phyloP scores from a whole-genome alignment of 345 rosid genomes.

The Eucalyptus paniculata region DNA sequence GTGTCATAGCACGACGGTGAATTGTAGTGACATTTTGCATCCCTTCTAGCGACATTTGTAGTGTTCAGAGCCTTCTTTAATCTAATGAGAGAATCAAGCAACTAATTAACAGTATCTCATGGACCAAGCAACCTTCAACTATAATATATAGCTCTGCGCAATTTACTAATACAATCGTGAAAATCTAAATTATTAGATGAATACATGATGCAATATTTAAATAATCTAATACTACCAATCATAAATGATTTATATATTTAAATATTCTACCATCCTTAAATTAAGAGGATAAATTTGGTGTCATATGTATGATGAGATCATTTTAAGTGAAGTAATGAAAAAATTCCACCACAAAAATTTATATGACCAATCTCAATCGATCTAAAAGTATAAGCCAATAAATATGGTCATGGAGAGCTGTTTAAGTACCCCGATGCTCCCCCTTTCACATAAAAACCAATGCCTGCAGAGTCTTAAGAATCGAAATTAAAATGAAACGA shows the following conservation, averaged over 20 bases:
- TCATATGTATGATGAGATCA: background rate
- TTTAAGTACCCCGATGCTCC: background rate
- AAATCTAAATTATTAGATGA: no score
- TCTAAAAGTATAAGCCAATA: background rate
- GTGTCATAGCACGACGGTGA: background rate
- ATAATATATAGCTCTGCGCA: background rate
- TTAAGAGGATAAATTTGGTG: background rate
- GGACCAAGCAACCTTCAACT: background rate
- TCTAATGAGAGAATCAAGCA: background rate
- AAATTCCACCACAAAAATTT: background rate
- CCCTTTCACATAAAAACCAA: background rate
- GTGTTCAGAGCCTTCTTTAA: background rate
- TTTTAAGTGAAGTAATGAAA: background rate
- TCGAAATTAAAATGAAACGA: background rate
- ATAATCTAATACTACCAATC: no score
- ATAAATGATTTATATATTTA: background rate
- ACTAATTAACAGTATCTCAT: background rate
- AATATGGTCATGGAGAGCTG: background rate
- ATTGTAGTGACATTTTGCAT: background rate
- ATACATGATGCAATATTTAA: no score
- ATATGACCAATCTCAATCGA: background rate
- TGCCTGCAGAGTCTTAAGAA: background rate
- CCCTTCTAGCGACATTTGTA: background rate
- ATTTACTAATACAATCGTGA: no score
- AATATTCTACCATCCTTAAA: background rate